Conservation (phyloP, 1,284 basidiomycete species). For the Irpex lacteus region DNA sequence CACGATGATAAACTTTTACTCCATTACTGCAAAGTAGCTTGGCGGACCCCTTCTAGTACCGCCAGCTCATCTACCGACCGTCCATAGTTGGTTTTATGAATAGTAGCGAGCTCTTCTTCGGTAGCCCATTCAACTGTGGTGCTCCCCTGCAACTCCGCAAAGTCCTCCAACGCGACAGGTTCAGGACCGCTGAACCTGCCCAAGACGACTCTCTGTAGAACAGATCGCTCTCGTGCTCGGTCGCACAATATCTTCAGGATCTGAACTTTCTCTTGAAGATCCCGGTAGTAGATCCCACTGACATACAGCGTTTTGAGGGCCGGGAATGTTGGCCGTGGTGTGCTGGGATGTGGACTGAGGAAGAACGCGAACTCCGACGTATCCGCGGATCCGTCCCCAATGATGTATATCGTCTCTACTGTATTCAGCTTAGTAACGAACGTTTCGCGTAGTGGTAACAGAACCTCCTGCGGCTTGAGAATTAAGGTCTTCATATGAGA, state of each 20-base stretch:
- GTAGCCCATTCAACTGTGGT: not conserved
- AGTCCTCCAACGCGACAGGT: not conserved
- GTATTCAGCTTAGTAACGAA: not conserved
- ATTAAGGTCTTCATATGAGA: not conserved
- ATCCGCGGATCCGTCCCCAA: not conserved
- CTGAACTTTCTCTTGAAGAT: not conserved
- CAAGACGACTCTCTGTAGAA: not conserved
- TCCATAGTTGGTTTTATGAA: not conserved
- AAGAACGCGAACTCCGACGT: not conserved
- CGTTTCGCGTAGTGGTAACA: not conserved
- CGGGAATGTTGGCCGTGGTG: not conserved
- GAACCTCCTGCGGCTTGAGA: not conserved
- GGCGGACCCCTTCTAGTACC: not conserved
- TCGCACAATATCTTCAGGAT: not conserved
- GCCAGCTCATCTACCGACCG: not conserved
- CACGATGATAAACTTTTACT: not conserved
- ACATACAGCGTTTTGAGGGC: not conserved
- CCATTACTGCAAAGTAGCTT: not conserved
- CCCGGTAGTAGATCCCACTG: not conserved
- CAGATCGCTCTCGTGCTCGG: not conserved
- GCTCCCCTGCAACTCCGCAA: not conserved
- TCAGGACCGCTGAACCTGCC: not conserved
- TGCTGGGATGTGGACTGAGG: not conserved
- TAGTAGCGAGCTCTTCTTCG: not conserved
- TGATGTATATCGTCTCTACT: not conserved